Percentiles rank a stretch among this genome's conserved stretches.
phyloP scores from a whole-genome alignment of 371 early-diverging fungal species.

The Mucor ambiguus region DNA sequence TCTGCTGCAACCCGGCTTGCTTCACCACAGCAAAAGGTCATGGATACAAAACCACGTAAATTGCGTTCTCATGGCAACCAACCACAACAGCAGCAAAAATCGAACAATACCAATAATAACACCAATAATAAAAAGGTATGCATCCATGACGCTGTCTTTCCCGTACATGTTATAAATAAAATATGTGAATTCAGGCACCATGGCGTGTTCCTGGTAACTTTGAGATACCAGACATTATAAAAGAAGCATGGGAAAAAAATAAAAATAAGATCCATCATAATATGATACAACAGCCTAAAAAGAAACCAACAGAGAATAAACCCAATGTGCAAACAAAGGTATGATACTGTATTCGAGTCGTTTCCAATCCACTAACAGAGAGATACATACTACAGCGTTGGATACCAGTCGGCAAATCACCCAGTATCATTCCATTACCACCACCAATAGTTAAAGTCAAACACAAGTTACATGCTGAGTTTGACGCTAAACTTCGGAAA shows the following conservation, averaged over 20 bases:
- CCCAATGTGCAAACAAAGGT: conserved; percentile 18
- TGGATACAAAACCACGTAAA: conserved; percentile 16
- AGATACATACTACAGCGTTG: conserved; percentile 28
- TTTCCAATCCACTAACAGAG: background rate
- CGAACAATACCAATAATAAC: background rate
- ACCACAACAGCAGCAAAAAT: background rate
- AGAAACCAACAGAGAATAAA: conserved; percentile 10
- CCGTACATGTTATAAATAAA: background rate
- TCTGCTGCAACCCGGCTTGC: conserved; percentile 25
- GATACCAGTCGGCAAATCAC: conserved; percentile 47
- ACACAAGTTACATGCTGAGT: conserved; percentile 43
- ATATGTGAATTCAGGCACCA: conserved; percentile 29
- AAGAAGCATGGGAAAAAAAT: conserved; percentile 41
- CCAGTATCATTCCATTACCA: conserved; percentile 42
- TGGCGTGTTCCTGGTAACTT: conserved; percentile 53
- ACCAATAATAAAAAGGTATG: conserved; percentile 6
- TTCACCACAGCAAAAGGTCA: conserved; percentile 21
- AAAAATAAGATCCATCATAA: conserved; percentile 17
- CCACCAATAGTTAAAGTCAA: conserved; percentile 33
- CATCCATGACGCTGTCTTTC: background rate
- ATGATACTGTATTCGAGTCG: conserved; percentile 1
- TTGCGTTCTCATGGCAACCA: background rate
- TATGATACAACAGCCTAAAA: conserved; percentile 11
- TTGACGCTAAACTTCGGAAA: conserved; percentile 51
- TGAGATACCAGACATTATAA: conserved; percentile 55